Percentiles rank a stretch among this genome's conserved stretches.
These are phyloP conservation scores for Salix dunnii DNA, from an alignment of 345 rosid species.

Conservation along the genomic window DNA sequence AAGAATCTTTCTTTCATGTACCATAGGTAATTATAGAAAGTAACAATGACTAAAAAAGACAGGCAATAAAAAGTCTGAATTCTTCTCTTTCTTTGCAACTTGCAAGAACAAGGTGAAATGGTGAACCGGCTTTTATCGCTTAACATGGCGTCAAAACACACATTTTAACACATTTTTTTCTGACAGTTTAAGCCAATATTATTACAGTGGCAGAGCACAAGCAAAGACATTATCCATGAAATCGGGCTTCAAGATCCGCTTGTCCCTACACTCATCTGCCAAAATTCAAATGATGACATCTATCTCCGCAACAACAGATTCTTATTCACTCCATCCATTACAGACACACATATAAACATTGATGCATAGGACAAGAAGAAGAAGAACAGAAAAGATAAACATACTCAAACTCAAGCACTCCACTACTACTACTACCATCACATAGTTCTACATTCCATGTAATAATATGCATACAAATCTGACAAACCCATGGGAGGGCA, in stretches of 20 bases:
- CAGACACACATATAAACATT: neutral
- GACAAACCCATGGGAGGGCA: neutral
- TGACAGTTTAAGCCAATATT: neutral
- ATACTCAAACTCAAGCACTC: neutral
- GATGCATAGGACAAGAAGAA: neutral
- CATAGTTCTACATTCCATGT: neutral
- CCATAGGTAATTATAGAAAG: neutral
- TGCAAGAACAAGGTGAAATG: neutral
- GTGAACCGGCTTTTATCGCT: neutral
- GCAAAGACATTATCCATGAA: neutral
- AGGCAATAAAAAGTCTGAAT: neutral
- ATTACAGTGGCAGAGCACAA: neutral
- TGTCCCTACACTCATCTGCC: conserved; percentile 10
- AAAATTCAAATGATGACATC: neutral
- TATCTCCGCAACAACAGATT: neutral
- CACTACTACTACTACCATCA: neutral
- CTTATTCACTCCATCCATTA: conserved; percentile 5
- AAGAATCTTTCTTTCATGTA: neutral
- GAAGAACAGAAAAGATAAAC: neutral
- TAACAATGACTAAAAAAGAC: neutral
- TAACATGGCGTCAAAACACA: neutral
- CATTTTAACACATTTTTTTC: neutral
- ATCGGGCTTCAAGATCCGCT: conserved; percentile 3
- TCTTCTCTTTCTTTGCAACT: neutral
- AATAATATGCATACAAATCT: neutral